Percentiles rank a stretch among this genome's conserved stretches.
These are phyloP conservation scores for Corymbia maculata DNA, from an alignment of 345 rosid genomes.

Conservation along the genomic window DNA sequence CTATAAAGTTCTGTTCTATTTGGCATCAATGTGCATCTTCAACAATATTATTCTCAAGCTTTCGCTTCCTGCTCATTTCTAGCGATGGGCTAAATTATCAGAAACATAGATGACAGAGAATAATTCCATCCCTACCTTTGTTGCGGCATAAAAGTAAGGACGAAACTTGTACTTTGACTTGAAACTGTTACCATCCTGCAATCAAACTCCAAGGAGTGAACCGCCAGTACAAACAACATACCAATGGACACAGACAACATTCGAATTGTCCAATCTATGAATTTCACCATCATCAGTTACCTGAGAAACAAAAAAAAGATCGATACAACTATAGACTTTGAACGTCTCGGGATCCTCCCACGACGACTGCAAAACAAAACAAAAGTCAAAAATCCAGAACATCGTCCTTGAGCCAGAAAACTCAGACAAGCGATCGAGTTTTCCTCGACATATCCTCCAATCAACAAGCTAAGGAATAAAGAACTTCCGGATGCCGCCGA, in stretches of 20 bases:
- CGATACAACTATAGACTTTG: constrained; percentile 61
- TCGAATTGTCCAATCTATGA: not conserved
- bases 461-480: not conserved
- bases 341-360: constrained; percentile 63
- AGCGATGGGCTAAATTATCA: not conserved
- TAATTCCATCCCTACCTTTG: constrained; percentile 37
- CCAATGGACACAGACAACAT: not conserved
- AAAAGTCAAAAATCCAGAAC: not conserved
- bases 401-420: not conserved
- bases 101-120: not conserved
- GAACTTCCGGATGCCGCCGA: not conserved
- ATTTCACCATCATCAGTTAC: constrained; percentile 16
- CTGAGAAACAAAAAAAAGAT: constrained; percentile 89
- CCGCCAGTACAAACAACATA: not conserved
- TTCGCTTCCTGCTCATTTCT: not conserved
- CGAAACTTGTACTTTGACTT: constrained; percentile 86
- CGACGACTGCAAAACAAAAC: constrained; percentile 57
- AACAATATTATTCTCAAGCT: not conserved
- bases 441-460: not conserved
- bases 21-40: not conserved
- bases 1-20: not conserved
- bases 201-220: not conserved
- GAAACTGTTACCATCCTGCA: constrained; percentile 79
- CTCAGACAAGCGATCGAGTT: not conserved
- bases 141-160: constrained; percentile 81